Evolutionary conservation across 352 stramenopile genomes (phyloP), one percentile per base, ranked within the genome.

Genomic region (Globisporangium orthogonon): DNA sequence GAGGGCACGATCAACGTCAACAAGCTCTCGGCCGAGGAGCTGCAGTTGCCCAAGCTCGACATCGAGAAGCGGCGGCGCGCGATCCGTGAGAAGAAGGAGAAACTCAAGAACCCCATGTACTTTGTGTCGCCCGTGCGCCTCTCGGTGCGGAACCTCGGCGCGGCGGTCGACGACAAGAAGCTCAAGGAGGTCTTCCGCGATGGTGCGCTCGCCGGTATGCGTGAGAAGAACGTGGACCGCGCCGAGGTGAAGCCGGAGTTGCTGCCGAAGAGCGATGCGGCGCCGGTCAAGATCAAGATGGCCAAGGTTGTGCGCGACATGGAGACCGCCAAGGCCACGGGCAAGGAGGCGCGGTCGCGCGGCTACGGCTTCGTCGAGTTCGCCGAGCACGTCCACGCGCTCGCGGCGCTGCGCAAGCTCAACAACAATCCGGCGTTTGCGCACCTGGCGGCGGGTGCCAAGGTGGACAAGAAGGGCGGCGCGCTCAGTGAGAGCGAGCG

Each of bases 301-400:
- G 71, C 78, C 54, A 93, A 93, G 69, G 72, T 93, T 52, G 79
- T 93, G 61, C 81, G 81, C 49, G 83, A 93, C 49, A 83, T 76
- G 54, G 78, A 89, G 41, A 74, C 71, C 17, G 70, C 71, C 30
- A 87, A 88, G 62, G 59, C 75, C 13, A 33, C 46, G 10, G 77
- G 73, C 18, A 86, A 89, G 65, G 75, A 80, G 35, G 51, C 73
- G 15, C 66, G 69, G 17, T 93, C 83, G 31, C 73, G 81, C 28
- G 81, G 83, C 29, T 93, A 86, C 58, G 97, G 84, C 14, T 99
- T 99, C 79, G 94, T 98, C n/a, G 95, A 99, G 73, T 99, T 99
- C 67, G 82, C 79, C 11, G 76, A 98, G 69, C 97, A 99, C 74
- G 76, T 89, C 40, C 93, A 98, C 75, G 96, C 97, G 14, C 74